Evolutionary conservation across 2,329 filamentous ascomycete genomes (phyloP).

Genomic region (Botrytis byssoidea): DNA sequence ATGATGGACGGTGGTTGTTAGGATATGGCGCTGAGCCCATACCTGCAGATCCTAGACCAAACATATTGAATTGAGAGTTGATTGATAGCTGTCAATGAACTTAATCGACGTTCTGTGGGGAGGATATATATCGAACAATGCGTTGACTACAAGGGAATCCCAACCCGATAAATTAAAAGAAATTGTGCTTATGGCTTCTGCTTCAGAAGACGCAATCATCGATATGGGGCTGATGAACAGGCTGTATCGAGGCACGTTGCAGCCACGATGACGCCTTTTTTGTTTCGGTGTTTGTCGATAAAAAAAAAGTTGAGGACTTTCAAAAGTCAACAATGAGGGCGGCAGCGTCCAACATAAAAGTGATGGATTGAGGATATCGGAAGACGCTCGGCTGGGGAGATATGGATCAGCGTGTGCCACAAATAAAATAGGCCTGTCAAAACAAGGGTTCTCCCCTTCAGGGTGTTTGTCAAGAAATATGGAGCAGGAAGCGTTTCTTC

Average conservation of each 20-base stretch:
- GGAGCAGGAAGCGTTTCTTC: slow-evolving; percentile 11
- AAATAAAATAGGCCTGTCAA: slow-evolving; percentile 22
- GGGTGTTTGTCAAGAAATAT: slow-evolving; percentile 19
- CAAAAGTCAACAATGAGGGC: slow-evolving; percentile 14
- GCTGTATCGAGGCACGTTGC: slow-evolving; percentile 21
- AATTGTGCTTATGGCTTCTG: slow-evolving; percentile 20
- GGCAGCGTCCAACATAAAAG: slow-evolving; percentile 22
- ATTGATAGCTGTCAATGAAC: slow-evolving; percentile 13
- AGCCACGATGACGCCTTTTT: slow-evolving; percentile 21
- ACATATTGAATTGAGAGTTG: slow-evolving; percentile 15
- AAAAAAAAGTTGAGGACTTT: slow-evolving; percentile 8
- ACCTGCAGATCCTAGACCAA: slow-evolving; percentile 17
- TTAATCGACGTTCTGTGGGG: slow-evolving; percentile 18
- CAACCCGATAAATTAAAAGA: slow-evolving; percentile 14
- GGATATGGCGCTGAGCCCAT: slow-evolving; percentile 6
- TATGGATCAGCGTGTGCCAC: slow-evolving; percentile 23
- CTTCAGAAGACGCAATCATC: slow-evolving; percentile 23
- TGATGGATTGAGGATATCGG: slow-evolving; percentile 17
- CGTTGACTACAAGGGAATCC: slow-evolving; percentile 14
- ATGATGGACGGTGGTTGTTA: not conserved
- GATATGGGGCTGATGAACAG: slow-evolving; percentile 7
- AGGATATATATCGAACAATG: slow-evolving; percentile 21
- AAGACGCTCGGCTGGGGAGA: slow-evolving; percentile 22
- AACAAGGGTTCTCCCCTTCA: slow-evolving; percentile 18
- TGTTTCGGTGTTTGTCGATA: slow-evolving; percentile 15